Evolutionary conservation across 2,329 filamentous ascomycete species (phyloP), one percentile per base, ranked within the genome.

Genomic region (Penicillium sp.): DNA sequence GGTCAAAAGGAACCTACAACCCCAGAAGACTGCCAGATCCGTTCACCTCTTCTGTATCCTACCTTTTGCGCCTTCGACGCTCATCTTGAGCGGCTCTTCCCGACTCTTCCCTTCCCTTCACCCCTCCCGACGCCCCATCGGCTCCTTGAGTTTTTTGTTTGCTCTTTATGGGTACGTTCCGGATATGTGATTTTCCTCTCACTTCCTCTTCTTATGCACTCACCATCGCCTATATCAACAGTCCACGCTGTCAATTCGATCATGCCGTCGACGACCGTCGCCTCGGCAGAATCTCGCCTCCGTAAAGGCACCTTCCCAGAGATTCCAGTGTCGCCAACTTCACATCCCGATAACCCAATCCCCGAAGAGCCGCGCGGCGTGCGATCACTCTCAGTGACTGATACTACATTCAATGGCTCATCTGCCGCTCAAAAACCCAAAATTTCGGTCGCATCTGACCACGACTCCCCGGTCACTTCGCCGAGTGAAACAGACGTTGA

Each of bases 271-370:
- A 67, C 69, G 55, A 65, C 61, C 38, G 63, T 69, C 51, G 67
- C 68, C 48, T 71, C 70, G 19, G 64, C 66, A 58, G 61, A 64
- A 40, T 49, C 65, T 38, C 67, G 63, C 46, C 61, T 66, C 52
- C 64, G 65, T 42, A 67, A 71, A 64, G 62, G 65, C 42, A 71
- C 70, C 14, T 68, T 70, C 48, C 67, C 68, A 57, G 68, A 65
- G 22, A 71, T 78, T 46, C 77, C 76, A 13, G 64, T 74, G 57
- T 77, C 79, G 5, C 69, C 74, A 14, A 80, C 78, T 54, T 81
- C 78, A 38, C 80, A 82, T 62, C 80, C 81, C 14, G 71, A 78
- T 53, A 78, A 82, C 65, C 80, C 80, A 13, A 75, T 82, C 55
- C 81, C 80, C 4, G 78, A 81, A 72, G 80, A 82, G 65, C 81